These are phyloP conservation scores for Lomentospora prolificans DNA, from an alignment of 2,329 filamentous ascomycete species.

Conservation along the genomic window DNA sequence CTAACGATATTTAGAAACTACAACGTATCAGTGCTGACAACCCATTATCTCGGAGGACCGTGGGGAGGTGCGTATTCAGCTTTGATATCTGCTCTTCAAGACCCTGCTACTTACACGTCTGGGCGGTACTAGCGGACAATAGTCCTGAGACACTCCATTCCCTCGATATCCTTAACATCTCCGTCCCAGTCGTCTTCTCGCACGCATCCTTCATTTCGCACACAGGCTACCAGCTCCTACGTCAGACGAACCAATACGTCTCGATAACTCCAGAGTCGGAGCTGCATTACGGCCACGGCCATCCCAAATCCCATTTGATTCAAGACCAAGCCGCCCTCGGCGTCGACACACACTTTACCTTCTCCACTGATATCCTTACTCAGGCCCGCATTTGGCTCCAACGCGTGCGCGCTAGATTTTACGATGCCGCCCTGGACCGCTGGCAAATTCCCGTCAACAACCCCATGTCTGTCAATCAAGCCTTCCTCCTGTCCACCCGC, in stretches of 20 bases:
- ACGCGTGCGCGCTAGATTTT: conserved; percentile 27
- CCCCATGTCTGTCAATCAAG: conserved; percentile 43
- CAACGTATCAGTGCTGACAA: no score
- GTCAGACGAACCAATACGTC: conserved; percentile 39
- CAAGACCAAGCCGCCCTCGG: conserved; percentile 43
- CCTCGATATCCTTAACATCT: conserved; percentile 29
- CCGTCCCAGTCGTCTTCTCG: conserved; percentile 40
- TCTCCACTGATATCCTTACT: conserved; percentile 36
- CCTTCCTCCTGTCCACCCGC: conserved; percentile 44
- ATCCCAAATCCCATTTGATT: conserved; percentile 30
- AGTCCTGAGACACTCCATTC: conserved; percentile 20
- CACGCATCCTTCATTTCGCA: conserved; percentile 37
- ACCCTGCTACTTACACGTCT: no score
- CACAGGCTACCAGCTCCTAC: conserved; percentile 29
- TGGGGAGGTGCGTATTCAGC: no score
- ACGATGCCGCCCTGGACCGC: conserved; percentile 24
- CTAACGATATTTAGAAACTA: no score
- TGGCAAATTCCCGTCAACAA: conserved; percentile 35
- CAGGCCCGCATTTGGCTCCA: conserved; percentile 48
- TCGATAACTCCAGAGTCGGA: conserved; percentile 50
- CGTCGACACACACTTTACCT: conserved; percentile 45
- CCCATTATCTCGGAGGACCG: no score
- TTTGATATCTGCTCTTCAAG: no score
- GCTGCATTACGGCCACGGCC: conserved; percentile 46
- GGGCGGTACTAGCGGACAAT: no score